Conservation (phyloP, 495 filamentous ascomycete species). For the Xylaria acuta region DNA sequence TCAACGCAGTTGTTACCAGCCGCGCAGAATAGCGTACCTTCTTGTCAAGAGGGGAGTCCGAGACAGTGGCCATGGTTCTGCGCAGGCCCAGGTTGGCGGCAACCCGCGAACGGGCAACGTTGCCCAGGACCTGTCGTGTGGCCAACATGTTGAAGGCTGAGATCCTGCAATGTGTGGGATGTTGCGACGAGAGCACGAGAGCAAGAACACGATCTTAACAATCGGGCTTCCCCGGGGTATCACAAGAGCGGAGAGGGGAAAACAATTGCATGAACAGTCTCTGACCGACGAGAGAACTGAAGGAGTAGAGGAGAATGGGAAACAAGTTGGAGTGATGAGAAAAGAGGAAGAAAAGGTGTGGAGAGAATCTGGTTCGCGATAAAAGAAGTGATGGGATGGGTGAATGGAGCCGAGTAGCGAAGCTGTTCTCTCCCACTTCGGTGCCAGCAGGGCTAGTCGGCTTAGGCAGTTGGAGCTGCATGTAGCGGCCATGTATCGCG, state of each 20-base stretch:
- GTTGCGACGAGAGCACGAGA: conserved; percentile 27
- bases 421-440: conserved; percentile 35
- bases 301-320: conserved; percentile 20
- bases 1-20: not conserved
- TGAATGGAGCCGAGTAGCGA: conserved; percentile 37
- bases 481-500: conserved; percentile 10
- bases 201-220: conserved; percentile 19
- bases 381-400: conserved; percentile 34
- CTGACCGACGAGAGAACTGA: conserved; percentile 29
- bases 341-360: conserved; percentile 35
- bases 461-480: conserved; percentile 28
- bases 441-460: conserved; percentile 32
- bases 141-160: conserved; percentile 59
- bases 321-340: conserved; percentile 32
- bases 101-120: conserved; percentile 57
- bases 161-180: conserved; percentile 37
- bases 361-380: conserved; percentile 42
- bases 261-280: conserved; percentile 28
- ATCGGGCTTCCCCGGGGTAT: conserved; percentile 29
- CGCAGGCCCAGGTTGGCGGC: conserved; percentile 55
- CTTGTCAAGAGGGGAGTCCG: conserved; percentile 59
- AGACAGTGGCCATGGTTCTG: conserved; percentile 59
- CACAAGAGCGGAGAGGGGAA: conserved; percentile 24
- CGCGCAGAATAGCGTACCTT: conserved; percentile 47
- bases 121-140: conserved; percentile 60